Conservation (phyloP, 176 grass and related monocot genomes). For the Zoysia japonica region DNA sequence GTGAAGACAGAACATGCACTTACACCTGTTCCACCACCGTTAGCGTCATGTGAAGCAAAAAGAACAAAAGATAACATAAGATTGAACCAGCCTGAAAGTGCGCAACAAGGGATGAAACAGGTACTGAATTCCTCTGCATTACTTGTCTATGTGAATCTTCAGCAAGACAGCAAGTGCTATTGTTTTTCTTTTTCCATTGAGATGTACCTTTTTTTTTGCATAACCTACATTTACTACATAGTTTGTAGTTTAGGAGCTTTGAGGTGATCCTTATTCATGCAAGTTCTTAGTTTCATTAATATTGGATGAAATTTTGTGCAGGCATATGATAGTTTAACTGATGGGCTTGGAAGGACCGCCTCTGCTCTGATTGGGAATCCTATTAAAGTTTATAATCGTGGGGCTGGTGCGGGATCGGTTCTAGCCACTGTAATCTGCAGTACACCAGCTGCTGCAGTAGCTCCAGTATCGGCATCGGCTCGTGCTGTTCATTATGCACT, state of each 20-base stretch:
- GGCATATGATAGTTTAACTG: conserved; percentile 94
- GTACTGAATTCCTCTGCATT: conserved; percentile 45
- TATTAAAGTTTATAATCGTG: conserved; percentile 92
- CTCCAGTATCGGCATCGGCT: conserved; percentile 82
- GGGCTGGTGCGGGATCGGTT: conserved; percentile 70
- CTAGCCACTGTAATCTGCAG: conserved; percentile 79
- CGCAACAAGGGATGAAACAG: conserved; percentile 90
- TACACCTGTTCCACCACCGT: conserved; percentile 54
- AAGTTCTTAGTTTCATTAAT: conserved; percentile 16
- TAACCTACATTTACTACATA: conserved; percentile 3
- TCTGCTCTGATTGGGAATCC: conserved; percentile 81
- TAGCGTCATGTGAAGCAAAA: conserved; percentile 49
- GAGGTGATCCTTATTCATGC: neutral
- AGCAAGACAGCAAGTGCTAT: neutral
- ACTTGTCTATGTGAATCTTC: conserved; percentile 15
- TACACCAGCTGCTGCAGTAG: conserved; percentile 86
- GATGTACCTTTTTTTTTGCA: neutral
- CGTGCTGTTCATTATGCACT: conserved; percentile 76
- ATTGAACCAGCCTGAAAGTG: conserved; percentile 81
- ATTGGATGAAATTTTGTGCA: conserved; percentile 36
- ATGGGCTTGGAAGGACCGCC: conserved; percentile 77
- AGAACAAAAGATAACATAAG: conserved; percentile 67
- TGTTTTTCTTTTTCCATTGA: neutral
- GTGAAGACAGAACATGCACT: conserved; percentile 77
- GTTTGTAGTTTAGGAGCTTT: conserved; percentile 21